phyloP scores from a whole-genome alignment of 179 eudicot genomes.

The Silene coronaria region DNA sequence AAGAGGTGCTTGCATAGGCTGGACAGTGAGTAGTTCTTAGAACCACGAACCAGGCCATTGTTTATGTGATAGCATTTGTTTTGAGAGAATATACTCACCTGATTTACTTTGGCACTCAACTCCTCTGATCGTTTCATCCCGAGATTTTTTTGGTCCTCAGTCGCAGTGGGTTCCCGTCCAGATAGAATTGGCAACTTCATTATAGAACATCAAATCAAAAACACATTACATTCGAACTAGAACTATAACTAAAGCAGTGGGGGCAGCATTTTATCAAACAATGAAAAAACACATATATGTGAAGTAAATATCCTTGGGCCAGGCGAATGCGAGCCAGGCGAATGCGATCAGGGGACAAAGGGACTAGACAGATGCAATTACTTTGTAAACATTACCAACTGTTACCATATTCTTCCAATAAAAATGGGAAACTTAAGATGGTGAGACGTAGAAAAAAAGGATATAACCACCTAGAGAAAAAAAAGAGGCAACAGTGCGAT shows the following conservation, averaged over 20 bases:
- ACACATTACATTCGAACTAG: slow-evolving; percentile 11
- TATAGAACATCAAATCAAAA: slow-evolving; percentile 21
- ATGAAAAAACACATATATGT: slow-evolving; percentile 7
- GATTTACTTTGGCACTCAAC: slow-evolving; percentile 89
- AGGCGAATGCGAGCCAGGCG: not conserved
- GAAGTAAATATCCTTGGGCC: not conserved
- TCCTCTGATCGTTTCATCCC: slow-evolving; percentile 74
- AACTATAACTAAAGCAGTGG: slow-evolving; percentile 1
- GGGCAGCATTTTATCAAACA: slow-evolving; percentile 6
- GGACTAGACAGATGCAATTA: not conserved
- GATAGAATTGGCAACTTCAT: slow-evolving; percentile 67
- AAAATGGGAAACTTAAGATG: not conserved
- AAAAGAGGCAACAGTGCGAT: not conserved
- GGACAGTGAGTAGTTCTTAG: slow-evolving; percentile 9
- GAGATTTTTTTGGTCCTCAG: slow-evolving; percentile 66
- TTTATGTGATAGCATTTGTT: not conserved
- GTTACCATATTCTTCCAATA: not conserved
- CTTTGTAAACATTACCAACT: not conserved
- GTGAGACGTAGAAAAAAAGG: not conserved
- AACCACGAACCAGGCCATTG: not conserved
- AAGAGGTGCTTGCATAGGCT: not conserved
- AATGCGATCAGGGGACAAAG: not conserved
- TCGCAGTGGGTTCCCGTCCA: slow-evolving; percentile 90
- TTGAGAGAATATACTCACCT: slow-evolving; percentile 41
- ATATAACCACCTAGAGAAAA: not conserved